Conservation (phyloP, 805 yeast genomes). For the Brettanomyces bruxellensis region DNA sequence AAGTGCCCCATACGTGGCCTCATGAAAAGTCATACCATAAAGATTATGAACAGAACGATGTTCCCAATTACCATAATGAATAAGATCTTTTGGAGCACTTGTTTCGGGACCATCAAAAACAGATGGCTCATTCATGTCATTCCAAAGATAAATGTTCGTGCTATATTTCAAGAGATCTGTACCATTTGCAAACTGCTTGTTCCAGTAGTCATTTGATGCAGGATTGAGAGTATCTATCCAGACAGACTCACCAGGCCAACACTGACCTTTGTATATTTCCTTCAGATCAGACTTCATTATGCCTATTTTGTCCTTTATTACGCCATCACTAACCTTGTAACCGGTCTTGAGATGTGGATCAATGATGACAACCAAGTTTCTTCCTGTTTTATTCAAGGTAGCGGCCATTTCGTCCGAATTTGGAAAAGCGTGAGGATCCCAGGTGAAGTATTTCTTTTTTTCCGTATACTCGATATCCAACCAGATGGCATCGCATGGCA, state of each 20-base stretch:
- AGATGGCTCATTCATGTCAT: slow-evolving; percentile 98
- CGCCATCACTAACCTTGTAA: slow-evolving; percentile 52
- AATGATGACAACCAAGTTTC: slow-evolving; percentile 75
- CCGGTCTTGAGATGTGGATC: slow-evolving; percentile 85
- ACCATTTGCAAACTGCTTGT: slow-evolving; percentile 37
- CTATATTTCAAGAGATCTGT: slow-evolving; percentile 37
- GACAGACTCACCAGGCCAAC: slow-evolving; percentile 96
- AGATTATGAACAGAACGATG: slow-evolving; percentile 87
- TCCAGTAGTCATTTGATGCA: slow-evolving; percentile 51
- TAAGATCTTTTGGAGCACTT: slow-evolving; percentile 68
- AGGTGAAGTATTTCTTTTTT: slow-evolving; percentile 80
- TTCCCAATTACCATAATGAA: slow-evolving; percentile 78
- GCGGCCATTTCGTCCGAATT: slow-evolving; percentile 62
- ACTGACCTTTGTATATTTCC: slow-evolving; percentile 63
- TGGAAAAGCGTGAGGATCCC: slow-evolving; percentile 72
- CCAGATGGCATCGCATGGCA: slow-evolving; percentile 93
- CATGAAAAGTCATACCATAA: slow-evolving; percentile 73
- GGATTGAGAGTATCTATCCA: slow-evolving; percentile 89
- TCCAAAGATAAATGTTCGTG: slow-evolving; percentile 79
- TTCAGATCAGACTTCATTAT: slow-evolving; percentile 32
- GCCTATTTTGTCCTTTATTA: slow-evolving; percentile 38
- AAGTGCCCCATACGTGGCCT: slow-evolving; percentile 68
- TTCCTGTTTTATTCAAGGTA: slow-evolving; percentile 58
- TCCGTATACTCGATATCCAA: slow-evolving; percentile 90
- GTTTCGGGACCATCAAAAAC: slow-evolving; percentile 95